Conservation (phyloP, 2,329 filamentous ascomycete species). For the Claviceps purpurea region DNA sequence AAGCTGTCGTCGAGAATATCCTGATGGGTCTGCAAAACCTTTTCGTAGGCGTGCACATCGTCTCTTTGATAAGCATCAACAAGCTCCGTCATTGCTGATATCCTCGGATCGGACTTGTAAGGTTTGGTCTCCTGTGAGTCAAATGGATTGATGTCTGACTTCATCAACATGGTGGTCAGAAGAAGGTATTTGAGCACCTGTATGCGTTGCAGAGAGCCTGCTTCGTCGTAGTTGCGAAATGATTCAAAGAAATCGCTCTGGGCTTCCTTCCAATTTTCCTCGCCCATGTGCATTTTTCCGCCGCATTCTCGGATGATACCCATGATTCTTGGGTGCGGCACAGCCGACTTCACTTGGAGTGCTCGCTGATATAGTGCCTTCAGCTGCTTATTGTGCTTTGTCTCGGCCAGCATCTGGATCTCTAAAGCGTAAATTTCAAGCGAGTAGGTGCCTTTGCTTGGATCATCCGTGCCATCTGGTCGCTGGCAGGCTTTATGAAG, state of each 20-base stretch:
- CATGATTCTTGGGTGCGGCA: conserved; percentile 98
- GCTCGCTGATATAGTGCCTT: conserved; percentile 88
- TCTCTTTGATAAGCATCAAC: conserved; percentile 95
- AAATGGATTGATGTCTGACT: conserved; percentile 96
- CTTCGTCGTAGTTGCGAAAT: conserved; percentile 97
- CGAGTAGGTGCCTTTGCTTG: conserved; percentile 90
- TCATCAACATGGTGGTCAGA: conserved; percentile 95
- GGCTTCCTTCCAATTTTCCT: conserved; percentile 97
- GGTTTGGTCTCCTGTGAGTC: conserved; percentile 98
- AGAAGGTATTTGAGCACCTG: conserved; percentile 96
- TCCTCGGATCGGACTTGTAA: conserved; percentile 89
- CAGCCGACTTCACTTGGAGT: conserved; percentile 85
- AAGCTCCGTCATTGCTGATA: conserved; percentile 92
- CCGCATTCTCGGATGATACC: conserved; percentile 97
- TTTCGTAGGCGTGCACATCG: conserved; percentile 84
- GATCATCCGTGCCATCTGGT: conserved; percentile 77
- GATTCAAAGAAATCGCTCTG: conserved; percentile 98
- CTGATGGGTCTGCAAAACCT: conserved; percentile 71
- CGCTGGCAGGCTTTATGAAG: conserved; percentile 80
- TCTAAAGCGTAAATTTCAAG: conserved; percentile 93
- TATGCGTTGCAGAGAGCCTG: conserved; percentile 87
- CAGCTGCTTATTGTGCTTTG: conserved; percentile 91
- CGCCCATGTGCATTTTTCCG: conserved; percentile 99
- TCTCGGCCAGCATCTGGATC: conserved; percentile 97
- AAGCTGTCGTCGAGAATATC: conserved; percentile 87